A percentile compares a stretch with the other conserved stretches of the same genome.
These are phyloP conservation scores for Henningerozyma blattae DNA, from an alignment of 805 yeast genomes.

Conservation along the genomic window DNA sequence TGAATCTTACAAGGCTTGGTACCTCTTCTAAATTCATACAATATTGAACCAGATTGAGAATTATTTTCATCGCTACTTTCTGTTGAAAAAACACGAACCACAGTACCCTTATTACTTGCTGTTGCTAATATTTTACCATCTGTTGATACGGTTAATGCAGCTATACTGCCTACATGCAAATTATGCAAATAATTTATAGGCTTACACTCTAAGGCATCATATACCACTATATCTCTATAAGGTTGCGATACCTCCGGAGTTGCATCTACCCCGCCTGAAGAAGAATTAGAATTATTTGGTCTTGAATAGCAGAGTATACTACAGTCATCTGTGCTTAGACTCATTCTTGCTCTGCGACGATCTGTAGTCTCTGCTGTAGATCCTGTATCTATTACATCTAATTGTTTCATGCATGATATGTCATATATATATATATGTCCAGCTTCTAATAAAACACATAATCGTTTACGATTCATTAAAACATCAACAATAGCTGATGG, in stretches of 20 bases:
- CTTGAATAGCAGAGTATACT: slow-evolving; percentile 23
- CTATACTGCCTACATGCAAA: slow-evolving; percentile 22
- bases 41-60: slow-evolving; percentile 10
- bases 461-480: slow-evolving; percentile 68
- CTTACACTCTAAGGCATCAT: slow-evolving; percentile 60
- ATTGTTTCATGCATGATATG: slow-evolving; percentile 74
- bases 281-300: slow-evolving; percentile 31
- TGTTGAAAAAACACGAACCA: slow-evolving; percentile 47
- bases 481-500: slow-evolving; percentile 65
- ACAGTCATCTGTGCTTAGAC: slow-evolving; percentile 21
- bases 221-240: slow-evolving; percentile 52
- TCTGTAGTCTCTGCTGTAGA: background rate
- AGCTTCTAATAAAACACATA: slow-evolving; percentile 55
- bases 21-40: slow-evolving; percentile 57
- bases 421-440: slow-evolving; percentile 85
- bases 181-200: slow-evolving; percentile 43
- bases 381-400: slow-evolving; percentile 47
- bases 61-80: slow-evolving; percentile 33
- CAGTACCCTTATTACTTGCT: slow-evolving; percentile 61
- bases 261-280: slow-evolving; percentile 20
- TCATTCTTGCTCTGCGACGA: slow-evolving; percentile 5
- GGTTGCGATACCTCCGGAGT: slow-evolving; percentile 4
- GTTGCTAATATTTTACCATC: slow-evolving; percentile 55
- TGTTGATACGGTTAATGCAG: slow-evolving; percentile 32
- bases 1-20: slow-evolving; percentile 62